Conservation (phyloP, 495 filamentous ascomycete species). For the Massariosphaeria phaeospora region DNA sequence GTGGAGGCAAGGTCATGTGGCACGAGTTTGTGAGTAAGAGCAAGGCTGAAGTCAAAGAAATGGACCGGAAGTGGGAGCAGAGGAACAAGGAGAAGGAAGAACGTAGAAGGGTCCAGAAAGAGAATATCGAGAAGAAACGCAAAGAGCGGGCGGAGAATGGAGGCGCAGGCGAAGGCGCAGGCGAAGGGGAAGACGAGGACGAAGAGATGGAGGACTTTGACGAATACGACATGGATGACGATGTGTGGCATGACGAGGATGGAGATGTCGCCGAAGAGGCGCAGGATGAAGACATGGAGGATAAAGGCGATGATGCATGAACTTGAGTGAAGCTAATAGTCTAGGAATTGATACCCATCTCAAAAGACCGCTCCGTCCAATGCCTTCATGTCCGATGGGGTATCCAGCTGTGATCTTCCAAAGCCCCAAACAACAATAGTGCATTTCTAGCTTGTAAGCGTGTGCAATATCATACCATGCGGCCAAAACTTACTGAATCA, state of each 20-base stretch:
- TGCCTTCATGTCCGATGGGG: too few species aligned
- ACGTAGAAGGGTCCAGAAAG: constrained; percentile 73
- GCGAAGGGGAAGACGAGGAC: constrained; percentile 52
- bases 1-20: constrained; percentile 91
- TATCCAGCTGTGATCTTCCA: too few species aligned
- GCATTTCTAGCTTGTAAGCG: too few species aligned
- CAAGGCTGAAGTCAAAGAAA: constrained; percentile 63
- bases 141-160: constrained; percentile 52
- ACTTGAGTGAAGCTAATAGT: too few species aligned
- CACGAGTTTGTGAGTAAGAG: constrained; percentile 88
- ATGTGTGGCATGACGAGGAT: constrained; percentile 26
- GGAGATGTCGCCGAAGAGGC: constrained; percentile 38
- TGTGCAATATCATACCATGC: too few species aligned
- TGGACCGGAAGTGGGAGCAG: constrained; percentile 77
- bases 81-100: constrained; percentile 74
- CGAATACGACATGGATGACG: constrained; percentile 44
- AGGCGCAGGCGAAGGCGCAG: constrained; percentile 44
- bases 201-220: constrained; percentile 28
- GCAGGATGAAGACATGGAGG: constrained; percentile 36
- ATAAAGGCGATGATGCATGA: constrained; percentile 49
- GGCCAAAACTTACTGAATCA: background rate
- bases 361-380: background rate
- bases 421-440: too few species aligned
- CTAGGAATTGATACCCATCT: constrained; percentile 21
- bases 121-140: constrained; percentile 82